Conservation (phyloP, 352 stramenopile species). For the Pythium biforme region DNA sequence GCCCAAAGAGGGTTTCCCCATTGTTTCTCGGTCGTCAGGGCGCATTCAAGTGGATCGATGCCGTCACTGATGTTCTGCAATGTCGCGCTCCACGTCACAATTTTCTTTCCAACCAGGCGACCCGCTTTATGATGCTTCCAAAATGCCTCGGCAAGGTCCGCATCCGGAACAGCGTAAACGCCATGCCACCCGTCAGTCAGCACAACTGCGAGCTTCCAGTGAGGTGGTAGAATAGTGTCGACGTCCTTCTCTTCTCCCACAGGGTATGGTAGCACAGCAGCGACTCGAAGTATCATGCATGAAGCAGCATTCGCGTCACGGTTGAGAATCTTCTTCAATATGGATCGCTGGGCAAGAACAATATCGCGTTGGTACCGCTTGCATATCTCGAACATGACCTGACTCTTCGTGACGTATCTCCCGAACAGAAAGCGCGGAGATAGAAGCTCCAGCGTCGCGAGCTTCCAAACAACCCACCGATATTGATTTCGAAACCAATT, state of each 20-base stretch:
- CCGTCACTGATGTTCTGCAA: constrained; percentile 65
- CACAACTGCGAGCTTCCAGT: constrained; percentile 60
- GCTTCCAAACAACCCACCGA: constrained; percentile 73
- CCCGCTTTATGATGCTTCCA: constrained; percentile 45
- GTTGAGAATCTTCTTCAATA: constrained; percentile 70
- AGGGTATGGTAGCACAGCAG: constrained; percentile 47
- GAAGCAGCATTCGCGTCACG: constrained; percentile 61
- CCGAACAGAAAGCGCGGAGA: constrained; percentile 49
- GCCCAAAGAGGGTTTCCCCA: constrained; percentile 49
- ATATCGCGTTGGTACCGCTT: constrained; percentile 57
- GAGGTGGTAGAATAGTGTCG: constrained; percentile 42
- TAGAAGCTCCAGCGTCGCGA: constrained; percentile 50
- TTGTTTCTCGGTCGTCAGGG: constrained; percentile 31
- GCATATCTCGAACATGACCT: constrained; percentile 56
- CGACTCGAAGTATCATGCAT: constrained; percentile 68
- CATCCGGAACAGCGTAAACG: constrained; percentile 57
- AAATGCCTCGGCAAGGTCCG: constrained; percentile 34
- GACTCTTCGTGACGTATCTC: constrained; percentile 58
- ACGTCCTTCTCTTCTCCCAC: constrained; percentile 24
- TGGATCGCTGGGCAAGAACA: constrained; percentile 43
- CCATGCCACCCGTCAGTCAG: constrained; percentile 77
- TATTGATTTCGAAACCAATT: constrained; percentile 78
- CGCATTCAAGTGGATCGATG: constrained; percentile 65
- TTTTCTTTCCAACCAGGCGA: constrained; percentile 54
- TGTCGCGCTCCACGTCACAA: constrained; percentile 64